Evolutionary conservation across 73 alveolate genomes (phyloP).

Genomic region (Stentor roeselii): DNA sequence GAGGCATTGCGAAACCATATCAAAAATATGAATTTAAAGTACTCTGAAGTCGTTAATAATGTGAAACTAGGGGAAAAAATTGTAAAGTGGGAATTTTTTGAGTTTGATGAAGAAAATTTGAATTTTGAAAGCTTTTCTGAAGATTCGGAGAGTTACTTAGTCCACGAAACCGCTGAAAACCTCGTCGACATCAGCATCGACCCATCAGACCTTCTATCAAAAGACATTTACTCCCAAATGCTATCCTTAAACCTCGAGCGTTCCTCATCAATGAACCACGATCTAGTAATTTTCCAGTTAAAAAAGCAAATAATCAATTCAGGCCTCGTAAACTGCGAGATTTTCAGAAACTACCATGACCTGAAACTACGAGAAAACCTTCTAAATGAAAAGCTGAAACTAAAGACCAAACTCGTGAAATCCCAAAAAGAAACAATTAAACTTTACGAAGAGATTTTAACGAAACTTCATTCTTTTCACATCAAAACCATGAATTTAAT

Average conservation of each 20-base stretch:
- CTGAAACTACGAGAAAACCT: background rate
- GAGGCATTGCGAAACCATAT: background rate
- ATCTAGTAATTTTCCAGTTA: background rate
- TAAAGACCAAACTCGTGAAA: background rate
- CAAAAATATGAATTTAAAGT: too few relatives aligned
- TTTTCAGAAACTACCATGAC: background rate
- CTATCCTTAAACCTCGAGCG: background rate
- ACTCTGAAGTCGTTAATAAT: background rate
- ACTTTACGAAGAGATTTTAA: background rate
- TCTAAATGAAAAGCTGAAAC: background rate
- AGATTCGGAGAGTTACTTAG: background rate
- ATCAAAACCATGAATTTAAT: background rate
- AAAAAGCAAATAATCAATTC: conserved; percentile 3
- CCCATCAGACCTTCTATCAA: background rate
- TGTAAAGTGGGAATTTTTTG: background rate
- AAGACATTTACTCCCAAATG: background rate
- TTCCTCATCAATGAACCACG: background rate
- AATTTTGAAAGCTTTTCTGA: background rate
- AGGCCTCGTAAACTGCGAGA: conserved; percentile 1
- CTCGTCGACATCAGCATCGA: background rate
- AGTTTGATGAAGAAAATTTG: background rate
- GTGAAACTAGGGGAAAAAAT: background rate
- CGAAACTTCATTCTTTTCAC: background rate
- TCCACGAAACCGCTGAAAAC: background rate
- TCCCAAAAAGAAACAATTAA: background rate